These are phyloP conservation scores for Paraconiothyrium sp. DNA, from an alignment of 2,329 filamentous ascomycete species.

Conservation along the genomic window DNA sequence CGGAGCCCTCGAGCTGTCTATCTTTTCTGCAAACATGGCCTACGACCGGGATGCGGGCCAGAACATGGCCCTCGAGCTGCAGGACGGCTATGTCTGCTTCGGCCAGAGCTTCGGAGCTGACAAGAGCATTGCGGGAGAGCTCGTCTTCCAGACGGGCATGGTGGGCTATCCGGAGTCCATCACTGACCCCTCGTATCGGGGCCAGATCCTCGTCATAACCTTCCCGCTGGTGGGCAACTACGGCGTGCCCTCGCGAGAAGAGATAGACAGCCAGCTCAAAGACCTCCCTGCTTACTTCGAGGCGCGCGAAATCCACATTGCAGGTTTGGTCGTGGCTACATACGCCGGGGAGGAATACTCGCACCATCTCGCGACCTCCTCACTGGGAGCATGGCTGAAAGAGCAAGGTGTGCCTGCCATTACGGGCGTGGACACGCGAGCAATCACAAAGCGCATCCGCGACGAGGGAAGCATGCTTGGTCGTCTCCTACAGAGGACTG, in stretches of 20 bases:
- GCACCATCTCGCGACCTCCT: constrained; percentile 90
- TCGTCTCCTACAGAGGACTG: constrained; percentile 80
- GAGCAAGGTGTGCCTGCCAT: constrained; percentile 94
- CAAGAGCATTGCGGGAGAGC: constrained; percentile 93
- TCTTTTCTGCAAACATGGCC: constrained; percentile 41
- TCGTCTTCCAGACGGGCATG: constrained; percentile 99
- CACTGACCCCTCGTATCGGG: constrained; percentile 86
- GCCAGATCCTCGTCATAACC: constrained; percentile 95
- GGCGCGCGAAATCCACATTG: constrained; percentile 89
- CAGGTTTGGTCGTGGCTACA: constrained; percentile 87
- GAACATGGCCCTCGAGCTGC: constrained; percentile 86
- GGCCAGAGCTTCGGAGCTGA: constrained; percentile 96
- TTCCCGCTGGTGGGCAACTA: constrained; percentile 98
- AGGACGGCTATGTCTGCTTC: constrained; percentile 90
- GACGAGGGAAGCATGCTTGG: constrained; percentile 97
- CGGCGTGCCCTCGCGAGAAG: constrained; percentile 88
- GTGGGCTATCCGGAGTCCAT: constrained; percentile 97
- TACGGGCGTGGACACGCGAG: constrained; percentile 92
- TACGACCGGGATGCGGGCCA: constrained; percentile 54
- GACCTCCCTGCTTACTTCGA: constrained; percentile 94
- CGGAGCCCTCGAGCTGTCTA: constrained; percentile 47
- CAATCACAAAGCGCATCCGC: constrained; percentile 92
- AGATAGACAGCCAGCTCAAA: constrained; percentile 82
- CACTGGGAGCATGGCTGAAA: constrained; percentile 93
- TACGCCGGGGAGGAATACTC: constrained; percentile 97